phyloP scores from a whole-genome alignment of 176 grass and related monocot genomes.

The Raddia guianensis region DNA sequence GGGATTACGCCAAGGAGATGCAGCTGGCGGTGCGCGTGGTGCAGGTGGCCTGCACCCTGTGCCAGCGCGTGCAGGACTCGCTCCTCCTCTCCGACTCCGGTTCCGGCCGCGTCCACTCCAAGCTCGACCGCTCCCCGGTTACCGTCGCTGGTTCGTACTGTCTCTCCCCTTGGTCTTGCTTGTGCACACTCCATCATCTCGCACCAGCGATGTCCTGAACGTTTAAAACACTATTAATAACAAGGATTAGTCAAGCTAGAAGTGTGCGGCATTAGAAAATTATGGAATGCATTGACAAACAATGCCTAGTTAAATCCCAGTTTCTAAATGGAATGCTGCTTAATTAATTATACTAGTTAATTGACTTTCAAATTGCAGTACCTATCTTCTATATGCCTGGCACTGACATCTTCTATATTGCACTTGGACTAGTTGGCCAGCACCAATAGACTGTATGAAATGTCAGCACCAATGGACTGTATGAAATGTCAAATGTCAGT shows the following conservation, averaged over 20 bases:
- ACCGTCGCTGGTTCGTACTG: slow-evolving; percentile 75
- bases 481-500: not conserved
- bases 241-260: slow-evolving; percentile 3
- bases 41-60: slow-evolving; percentile 80
- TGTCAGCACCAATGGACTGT: not conserved
- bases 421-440: slow-evolving; percentile 12
- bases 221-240: not conserved
- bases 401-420: not conserved
- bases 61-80: slow-evolving; percentile 79
- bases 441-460: not conserved
- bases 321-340: slow-evolving; percentile 8
- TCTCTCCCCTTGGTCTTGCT: not conserved
- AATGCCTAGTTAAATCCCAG: not conserved
- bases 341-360: not conserved
- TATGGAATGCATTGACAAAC: not conserved
- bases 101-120: slow-evolving; percentile 50
- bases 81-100: slow-evolving; percentile 36
- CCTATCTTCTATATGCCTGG: not conserved
- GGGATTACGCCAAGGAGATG: slow-evolving; percentile 64
- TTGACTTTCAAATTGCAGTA: slow-evolving; percentile 3
- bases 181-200: not conserved
- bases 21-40: slow-evolving; percentile 80
- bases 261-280: not conserved
- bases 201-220: not conserved
- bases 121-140: slow-evolving; percentile 84